phyloP scores from a whole-genome alignment of 805 yeast species.

The Ogataea naganishii region DNA sequence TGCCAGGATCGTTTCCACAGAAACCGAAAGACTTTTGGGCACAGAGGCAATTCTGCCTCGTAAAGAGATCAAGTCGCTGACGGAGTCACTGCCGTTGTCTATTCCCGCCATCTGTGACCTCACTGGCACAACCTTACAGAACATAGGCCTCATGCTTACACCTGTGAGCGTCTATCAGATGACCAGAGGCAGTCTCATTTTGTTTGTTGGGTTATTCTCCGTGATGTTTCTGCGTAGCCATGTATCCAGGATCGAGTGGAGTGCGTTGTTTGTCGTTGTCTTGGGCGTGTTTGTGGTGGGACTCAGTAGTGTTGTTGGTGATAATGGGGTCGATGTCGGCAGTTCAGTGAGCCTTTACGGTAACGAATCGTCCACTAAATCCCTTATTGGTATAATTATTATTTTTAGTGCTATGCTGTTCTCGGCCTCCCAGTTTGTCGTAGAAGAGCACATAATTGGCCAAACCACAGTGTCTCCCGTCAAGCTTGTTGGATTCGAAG shows the following conservation, averaged over 20 bases:
- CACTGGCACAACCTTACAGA: constrained; percentile 65
- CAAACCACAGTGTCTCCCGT: constrained; percentile 49
- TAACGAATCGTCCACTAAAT: not conserved
- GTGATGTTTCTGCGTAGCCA: constrained; percentile 48
- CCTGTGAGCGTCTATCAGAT: constrained; percentile 80
- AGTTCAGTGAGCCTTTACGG: not conserved
- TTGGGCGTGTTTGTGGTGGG: constrained; percentile 70
- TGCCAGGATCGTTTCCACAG: too few species aligned
- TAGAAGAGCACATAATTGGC: constrained; percentile 61
- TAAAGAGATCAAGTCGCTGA: constrained; percentile 9
- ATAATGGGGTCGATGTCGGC: constrained; percentile 3
- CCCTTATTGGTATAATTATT: constrained; percentile 42
- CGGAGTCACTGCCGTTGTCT: constrained; percentile 30
- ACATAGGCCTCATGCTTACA: constrained; percentile 62
- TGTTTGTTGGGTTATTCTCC: constrained; percentile 68
- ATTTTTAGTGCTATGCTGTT: constrained; percentile 57
- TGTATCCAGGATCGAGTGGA: constrained; percentile 60
- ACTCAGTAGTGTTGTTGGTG: constrained; percentile 44
- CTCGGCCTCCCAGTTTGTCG: constrained; percentile 69
- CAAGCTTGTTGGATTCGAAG: constrained; percentile 66
- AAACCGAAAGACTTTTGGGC: not conserved
- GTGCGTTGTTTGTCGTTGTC: constrained; percentile 52
- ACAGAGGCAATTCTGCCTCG: too few species aligned
- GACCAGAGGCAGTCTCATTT: constrained; percentile 73
- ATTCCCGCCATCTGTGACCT: constrained; percentile 68